Base-by-base conservation (phyloP, 2,329 filamentous ascomycete genomes). In the Calonectria multiphialidica region DNA sequence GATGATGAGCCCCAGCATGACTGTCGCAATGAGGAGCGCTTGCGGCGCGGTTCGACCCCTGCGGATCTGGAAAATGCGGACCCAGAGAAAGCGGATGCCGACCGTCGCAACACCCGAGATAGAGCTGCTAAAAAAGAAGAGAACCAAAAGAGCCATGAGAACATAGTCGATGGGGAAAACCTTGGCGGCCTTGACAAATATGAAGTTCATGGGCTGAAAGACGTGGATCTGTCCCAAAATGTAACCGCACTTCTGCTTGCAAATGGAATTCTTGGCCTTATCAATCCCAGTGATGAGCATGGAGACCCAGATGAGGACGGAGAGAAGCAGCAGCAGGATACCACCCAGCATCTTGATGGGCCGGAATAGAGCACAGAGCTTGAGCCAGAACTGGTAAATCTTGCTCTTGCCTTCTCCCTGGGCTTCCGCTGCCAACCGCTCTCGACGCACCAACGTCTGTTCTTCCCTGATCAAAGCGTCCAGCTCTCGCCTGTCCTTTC, bases 231-330 rank as follows among this genome's bases (percentile, higher is more conserved):
- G 89, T 50, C 93, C 95, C 5, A 99, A 89, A 62, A 98, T 94
- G 84, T 98, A 99, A 74, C 97, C 97, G 82, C 97, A 99, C 78
- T 91, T 92, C 71, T 92, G 88, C 83, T 97, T 96, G 90, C 97
- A 99, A 74, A 97, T 87, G 4, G 96, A 98, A 86, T 98, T 98
- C 83, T 94, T 96, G 42, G 95, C 95, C 86, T 98, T 98, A 89
- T 99, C 97, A 80, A 98, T 95, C 76, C 92, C 94, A 0, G 96
- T 98, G 81, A 98, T 94, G 77, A 98, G 90, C 95, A 99, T 98
- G 15, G 95, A 98, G 10, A 93, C 57, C 90, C 95, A 98, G 76
- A 97, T 89, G 49, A 98, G 77, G 16, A 98, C 84, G 0, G 94
- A 89, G 25, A 98, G 82, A 2, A 95, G 76, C 37, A 98, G 88